These are phyloP conservation scores for Lactarius akahatsu DNA, from an alignment of 768 basidiomycete species.

Conservation along the genomic window DNA sequence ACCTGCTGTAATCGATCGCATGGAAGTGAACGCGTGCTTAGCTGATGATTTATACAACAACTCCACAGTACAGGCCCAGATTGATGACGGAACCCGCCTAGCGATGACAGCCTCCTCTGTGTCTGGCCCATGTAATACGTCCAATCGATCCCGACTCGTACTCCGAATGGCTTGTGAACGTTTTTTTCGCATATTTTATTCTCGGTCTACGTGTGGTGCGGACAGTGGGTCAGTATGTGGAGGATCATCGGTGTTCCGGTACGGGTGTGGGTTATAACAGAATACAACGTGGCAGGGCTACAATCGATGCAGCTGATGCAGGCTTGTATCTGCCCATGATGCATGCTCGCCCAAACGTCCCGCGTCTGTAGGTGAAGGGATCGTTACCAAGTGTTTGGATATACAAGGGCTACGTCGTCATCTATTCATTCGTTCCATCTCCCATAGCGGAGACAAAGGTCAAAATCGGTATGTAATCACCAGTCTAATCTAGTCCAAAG, in stretches of 20 bases:
- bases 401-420: not conserved
- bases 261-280: not conserved
- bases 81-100: not conserved
- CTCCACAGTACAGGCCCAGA: not conserved
- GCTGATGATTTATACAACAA: not conserved
- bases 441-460: not conserved
- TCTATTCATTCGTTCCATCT: not conserved
- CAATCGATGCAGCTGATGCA: not conserved
- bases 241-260: not conserved
- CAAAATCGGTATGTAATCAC: not conserved
- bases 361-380: not conserved
- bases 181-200: not conserved
- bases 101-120: not conserved
- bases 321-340: not conserved
- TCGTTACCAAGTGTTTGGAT: not conserved
- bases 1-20: not conserved
- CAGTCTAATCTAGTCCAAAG: not conserved
- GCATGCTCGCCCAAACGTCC: not conserved
- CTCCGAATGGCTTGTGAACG: not conserved
- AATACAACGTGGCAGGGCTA: not conserved
- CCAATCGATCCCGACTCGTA: not conserved
- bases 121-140: not conserved
- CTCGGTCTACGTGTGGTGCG: not conserved
- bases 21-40: not conserved
- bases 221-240: not conserved